Percentiles rank a stretch among this genome's conserved stretches.
phyloP scores from a whole-genome alignment of 257 asterid genomes.

The Sherardia arvensis region DNA sequence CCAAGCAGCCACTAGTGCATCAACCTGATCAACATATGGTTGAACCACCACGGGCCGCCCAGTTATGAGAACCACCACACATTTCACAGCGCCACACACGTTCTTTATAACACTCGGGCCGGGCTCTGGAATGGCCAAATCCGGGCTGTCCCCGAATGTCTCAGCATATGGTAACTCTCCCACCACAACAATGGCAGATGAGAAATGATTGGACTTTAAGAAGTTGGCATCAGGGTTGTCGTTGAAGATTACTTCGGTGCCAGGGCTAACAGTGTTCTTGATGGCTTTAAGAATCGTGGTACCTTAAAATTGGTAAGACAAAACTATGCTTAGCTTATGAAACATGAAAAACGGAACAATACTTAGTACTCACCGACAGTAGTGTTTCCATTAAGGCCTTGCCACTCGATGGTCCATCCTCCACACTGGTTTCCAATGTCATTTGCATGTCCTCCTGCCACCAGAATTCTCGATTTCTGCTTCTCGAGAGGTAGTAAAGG shows the following conservation, averaged over 20 bases:
- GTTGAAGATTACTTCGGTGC: constrained; percentile 26
- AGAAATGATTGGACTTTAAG: constrained; percentile 18
- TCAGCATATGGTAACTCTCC: constrained; percentile 50
- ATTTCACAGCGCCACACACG: constrained; percentile 28
- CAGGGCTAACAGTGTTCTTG: constrained; percentile 23
- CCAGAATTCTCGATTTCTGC: constrained; percentile 20
- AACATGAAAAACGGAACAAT: background rate
- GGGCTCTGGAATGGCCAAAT: constrained; percentile 33
- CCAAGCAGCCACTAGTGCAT: constrained; percentile 41
- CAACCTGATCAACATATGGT: constrained; percentile 26
- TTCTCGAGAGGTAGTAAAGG: constrained; percentile 30
- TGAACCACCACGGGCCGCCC: constrained; percentile 39
- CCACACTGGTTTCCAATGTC: constrained; percentile 34
- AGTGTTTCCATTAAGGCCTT: constrained; percentile 23
- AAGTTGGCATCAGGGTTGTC: constrained; percentile 29
- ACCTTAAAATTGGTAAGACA: constrained; percentile 16
- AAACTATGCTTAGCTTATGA: constrained; percentile 21
- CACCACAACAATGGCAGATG: constrained; percentile 40
- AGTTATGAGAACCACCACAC: constrained; percentile 31
- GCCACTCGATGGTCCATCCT: constrained; percentile 38
- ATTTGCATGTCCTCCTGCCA: constrained; percentile 34
- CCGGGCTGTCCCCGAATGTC: constrained; percentile 30
- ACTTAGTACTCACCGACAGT: constrained; percentile 11
- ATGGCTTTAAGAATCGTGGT: constrained; percentile 39
- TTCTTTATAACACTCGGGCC: constrained; percentile 28